Percentiles rank a stretch among this genome's conserved stretches.
Conservation (phyloP, 345 rosid species). For the Eucalyptus polyanthemos region DNA sequence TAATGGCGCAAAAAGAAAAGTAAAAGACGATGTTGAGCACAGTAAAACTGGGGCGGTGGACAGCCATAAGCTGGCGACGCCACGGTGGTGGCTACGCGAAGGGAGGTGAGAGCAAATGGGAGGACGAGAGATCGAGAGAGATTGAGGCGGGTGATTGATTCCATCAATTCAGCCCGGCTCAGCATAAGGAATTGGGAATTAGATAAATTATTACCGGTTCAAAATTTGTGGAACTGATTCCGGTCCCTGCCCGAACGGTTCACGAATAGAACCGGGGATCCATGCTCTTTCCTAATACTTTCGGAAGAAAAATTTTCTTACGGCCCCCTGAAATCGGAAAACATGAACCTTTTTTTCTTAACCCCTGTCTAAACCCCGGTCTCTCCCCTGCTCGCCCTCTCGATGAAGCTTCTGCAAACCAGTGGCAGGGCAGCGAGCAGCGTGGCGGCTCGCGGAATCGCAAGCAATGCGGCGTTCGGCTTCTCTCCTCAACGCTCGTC, state of each 20-base stretch:
- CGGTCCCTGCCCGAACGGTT: background rate
- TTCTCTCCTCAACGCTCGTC: background rate
- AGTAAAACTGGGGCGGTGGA: background rate
- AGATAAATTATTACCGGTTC: background rate
- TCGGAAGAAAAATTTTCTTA: background rate
- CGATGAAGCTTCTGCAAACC: background rate
- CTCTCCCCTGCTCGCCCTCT: background rate
- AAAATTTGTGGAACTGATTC: background rate
- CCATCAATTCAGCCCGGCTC: background rate
- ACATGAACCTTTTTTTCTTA: background rate
- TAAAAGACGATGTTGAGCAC: background rate
- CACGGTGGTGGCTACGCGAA: background rate
- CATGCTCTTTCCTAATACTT: background rate
- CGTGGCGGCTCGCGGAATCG: background rate
- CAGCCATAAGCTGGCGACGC: background rate
- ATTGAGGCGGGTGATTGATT: background rate
- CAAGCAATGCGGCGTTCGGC: background rate
- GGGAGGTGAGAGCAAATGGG: background rate
- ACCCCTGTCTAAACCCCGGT: background rate
- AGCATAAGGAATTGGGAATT: background rate
- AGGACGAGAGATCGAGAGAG: background rate
- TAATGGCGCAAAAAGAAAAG: background rate
- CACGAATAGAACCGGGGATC: background rate
- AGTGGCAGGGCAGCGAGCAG: background rate
- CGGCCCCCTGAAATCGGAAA: background rate